These are phyloP conservation scores for Beauveria asiatica DNA, from an alignment of 2,329 filamentous ascomycete species.

Conservation along the genomic window DNA sequence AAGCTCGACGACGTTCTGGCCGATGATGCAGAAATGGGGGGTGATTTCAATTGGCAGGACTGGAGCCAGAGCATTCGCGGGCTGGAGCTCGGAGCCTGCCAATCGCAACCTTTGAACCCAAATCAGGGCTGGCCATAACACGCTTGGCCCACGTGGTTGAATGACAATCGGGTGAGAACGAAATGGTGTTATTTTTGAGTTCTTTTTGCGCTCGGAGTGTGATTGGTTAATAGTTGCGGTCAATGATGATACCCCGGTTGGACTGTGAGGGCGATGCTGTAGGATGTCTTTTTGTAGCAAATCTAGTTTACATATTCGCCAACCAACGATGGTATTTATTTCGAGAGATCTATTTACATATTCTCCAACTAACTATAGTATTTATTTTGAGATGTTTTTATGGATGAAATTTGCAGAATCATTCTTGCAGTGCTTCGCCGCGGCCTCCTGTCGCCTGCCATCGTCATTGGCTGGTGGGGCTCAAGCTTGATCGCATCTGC, in stretches of 20 bases:
- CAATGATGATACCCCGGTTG: not conserved
- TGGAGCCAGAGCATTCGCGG: conserved; percentile 37
- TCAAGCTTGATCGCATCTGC: conserved; percentile 1
- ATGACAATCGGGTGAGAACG: not conserved
- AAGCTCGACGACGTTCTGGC: conserved; percentile 20
- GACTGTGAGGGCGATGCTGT: not conserved
- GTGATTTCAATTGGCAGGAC: conserved; percentile 40
- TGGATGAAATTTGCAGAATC: too few species aligned
- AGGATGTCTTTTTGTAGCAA: not conserved
- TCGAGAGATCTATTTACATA: not conserved
- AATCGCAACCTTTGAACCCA: conserved; percentile 10
- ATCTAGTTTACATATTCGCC: not conserved
- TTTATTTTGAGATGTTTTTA: too few species aligned
- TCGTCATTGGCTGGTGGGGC: not conserved
- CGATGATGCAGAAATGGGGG: conserved; percentile 32
- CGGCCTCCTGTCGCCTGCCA: not conserved
- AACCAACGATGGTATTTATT: not conserved
- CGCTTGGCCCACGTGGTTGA: not conserved
- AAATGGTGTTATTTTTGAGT: too few species aligned
- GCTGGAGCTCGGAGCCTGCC: conserved; percentile 25
- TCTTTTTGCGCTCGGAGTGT: not conserved
- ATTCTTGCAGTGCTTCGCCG: too few species aligned
- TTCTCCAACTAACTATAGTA: not conserved
- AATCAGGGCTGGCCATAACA: conserved; percentile 3
- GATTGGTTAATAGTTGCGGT: not conserved